Evolutionary conservation across 1,139 yeast species (phyloP).

Genomic region (Pichia cactophila): DNA sequence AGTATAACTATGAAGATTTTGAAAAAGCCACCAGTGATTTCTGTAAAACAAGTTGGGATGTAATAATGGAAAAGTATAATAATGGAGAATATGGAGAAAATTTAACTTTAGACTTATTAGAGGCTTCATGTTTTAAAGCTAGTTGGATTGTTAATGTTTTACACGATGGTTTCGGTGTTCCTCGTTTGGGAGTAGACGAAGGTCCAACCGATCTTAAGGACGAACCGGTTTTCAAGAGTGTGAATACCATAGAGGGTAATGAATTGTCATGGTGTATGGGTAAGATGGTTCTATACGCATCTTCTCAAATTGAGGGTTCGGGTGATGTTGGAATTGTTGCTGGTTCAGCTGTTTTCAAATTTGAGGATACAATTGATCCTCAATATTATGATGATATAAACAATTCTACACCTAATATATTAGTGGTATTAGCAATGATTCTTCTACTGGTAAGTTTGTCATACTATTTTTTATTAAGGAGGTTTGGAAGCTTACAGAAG

Average conservation of each 20-base stretch:
- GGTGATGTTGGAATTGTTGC: conserved; percentile 17
- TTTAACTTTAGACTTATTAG: conserved; percentile 40
- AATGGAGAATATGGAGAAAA: conserved; percentile 45
- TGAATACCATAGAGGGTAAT: conserved; percentile 58
- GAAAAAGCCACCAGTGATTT: conserved; percentile 51
- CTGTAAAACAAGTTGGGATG: conserved; percentile 61
- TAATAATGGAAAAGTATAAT: conserved; percentile 40
- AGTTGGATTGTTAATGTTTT: conserved; percentile 71
- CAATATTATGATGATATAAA: neutral
- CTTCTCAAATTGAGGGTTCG: conserved; percentile 22
- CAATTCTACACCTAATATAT: neutral
- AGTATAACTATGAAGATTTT: conserved; percentile 55
- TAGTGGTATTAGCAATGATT: neutral
- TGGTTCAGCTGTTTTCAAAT: conserved; percentile 8
- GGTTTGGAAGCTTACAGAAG: conserved; percentile 11
- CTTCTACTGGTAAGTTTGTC: neutral
- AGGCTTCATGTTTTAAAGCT: conserved; percentile 73
- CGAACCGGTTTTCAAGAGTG: conserved; percentile 45
- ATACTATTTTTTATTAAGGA: conserved; percentile 8
- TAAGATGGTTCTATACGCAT: conserved; percentile 56
- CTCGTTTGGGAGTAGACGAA: conserved; percentile 50
- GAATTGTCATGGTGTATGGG: conserved; percentile 85
- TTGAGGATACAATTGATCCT: neutral
- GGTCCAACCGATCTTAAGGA: conserved; percentile 19
- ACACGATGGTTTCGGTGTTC: conserved; percentile 74